Evolutionary conservation across 2,329 filamentous ascomycete genomes (phyloP), one percentile per base, ranked within the genome.

Genomic region (Colletotrichum phormii): DNA sequence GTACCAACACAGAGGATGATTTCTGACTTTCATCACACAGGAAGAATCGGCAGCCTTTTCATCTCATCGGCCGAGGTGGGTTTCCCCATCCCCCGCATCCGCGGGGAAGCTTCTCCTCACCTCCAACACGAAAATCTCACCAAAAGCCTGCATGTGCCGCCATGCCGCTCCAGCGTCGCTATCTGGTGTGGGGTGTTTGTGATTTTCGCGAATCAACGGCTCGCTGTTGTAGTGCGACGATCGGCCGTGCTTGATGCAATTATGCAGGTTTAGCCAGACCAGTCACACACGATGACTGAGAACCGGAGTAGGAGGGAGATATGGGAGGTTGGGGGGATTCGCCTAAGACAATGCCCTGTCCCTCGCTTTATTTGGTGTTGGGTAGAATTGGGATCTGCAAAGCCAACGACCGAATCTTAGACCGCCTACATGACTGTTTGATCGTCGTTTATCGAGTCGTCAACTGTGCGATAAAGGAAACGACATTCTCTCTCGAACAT

Each of bases 81-180:
- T 42, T 42, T 42, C 37, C 13, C 37, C 37, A 42, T 42, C 15
- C 64, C 64, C 68, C 63, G 68, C 68, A 60, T n/a, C 46, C 35
- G 64, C 55, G 63, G 67, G 33, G 57, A 31, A 53, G 51, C 57
- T 51, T 42, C 57, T 57, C 49, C 64, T 67, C 63, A 51, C 33
- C 42, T 64, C 35, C n/a, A 67, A 61, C 63, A 9, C 42, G 42
- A 49, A n/a, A 49, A 49, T 29, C 57, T 57, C 15, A 29, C 6
- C 24, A 22, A 18, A 64, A n/a, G 18, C 31, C 33, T 8, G 22
- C 18, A n/a, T n/a, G 61, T 59, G 67, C 54, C 31, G 62, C 13
- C 31, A n/a, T 26, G 18, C 51, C 15, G 64, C 31, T 13, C 31
- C 42, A 37, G 49, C 49, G 57, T 72, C 33, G 31, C 64, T 35